Evolutionary conservation across 805 yeast species (phyloP).

Genomic region (Candida montana): DNA sequence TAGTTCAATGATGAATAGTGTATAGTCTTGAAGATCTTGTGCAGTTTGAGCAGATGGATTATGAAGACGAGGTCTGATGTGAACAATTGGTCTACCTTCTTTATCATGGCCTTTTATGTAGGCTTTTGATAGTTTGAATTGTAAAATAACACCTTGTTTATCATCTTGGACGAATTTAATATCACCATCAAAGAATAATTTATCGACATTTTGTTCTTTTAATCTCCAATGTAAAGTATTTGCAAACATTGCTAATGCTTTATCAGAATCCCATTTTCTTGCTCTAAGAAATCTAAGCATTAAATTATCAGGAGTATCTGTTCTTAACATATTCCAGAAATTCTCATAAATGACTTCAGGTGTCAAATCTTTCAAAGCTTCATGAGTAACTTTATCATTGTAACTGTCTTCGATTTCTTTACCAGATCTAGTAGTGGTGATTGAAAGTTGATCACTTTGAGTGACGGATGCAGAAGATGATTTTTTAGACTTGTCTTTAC

Average conservation of each 20-base stretch:
- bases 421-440: constrained; percentile 24
- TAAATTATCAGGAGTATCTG: constrained; percentile 78
- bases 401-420: constrained; percentile 28
- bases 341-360: constrained; percentile 45
- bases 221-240: constrained; percentile 73
- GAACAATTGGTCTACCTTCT: constrained; percentile 71
- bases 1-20: constrained; percentile 73
- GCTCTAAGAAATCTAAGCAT: constrained; percentile 77
- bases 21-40: constrained; percentile 69
- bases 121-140: constrained; percentile 58
- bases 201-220: constrained; percentile 54
- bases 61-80: constrained; percentile 77
- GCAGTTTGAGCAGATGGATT: constrained; percentile 60
- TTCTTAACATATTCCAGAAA: constrained; percentile 58
- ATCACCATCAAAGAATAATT: constrained; percentile 68
- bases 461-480: not conserved
- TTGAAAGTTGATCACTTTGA: constrained; percentile 13
- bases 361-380: constrained; percentile 45
- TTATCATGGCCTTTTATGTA: constrained; percentile 70
- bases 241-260: constrained; percentile 66
- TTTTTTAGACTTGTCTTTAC: constrained; percentile 11
- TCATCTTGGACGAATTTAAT: constrained; percentile 44
- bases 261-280: constrained; percentile 75
- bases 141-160: constrained; percentile 37
- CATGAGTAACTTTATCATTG: constrained; percentile 38